Evolutionary conservation across 495 filamentous ascomycete genomes (phyloP).

Genomic region (Geopyxis carbonaria): DNA sequence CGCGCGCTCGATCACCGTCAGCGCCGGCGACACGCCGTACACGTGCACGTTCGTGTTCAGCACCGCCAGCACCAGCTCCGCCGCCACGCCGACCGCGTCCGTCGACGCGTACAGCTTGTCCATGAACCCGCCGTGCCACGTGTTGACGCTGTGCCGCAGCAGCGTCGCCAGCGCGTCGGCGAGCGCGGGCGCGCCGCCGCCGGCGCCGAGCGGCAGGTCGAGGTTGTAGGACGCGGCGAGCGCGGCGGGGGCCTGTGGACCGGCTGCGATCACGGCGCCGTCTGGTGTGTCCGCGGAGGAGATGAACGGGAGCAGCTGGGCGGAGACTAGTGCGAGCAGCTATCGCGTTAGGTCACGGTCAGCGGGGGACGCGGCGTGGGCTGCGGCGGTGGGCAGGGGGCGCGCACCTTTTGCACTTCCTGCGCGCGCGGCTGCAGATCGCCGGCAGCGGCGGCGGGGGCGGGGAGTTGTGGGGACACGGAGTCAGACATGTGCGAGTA

Average conservation of each 20-base stretch:
- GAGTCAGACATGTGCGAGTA: too few species aligned
- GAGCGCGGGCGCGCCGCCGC: slow-evolving; percentile 54
- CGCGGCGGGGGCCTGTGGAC: slow-evolving; percentile 53
- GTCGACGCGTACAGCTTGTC: slow-evolving; percentile 81
- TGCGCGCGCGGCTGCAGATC: too few species aligned
- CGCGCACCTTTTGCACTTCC: too few species aligned
- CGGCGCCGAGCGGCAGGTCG: slow-evolving; percentile 42
- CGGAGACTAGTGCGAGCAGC: slow-evolving; percentile 21
- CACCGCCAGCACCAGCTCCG: slow-evolving; percentile 63
- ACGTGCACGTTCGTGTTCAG: slow-evolving; percentile 70
- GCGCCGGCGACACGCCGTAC: slow-evolving; percentile 53
- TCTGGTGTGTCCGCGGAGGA: slow-evolving; percentile 17
- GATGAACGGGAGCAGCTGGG: slow-evolving; percentile 20
- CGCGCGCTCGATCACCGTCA: slow-evolving; percentile 71
- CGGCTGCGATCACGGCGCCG: slow-evolving; percentile 43
- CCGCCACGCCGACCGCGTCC: slow-evolving; percentile 64
- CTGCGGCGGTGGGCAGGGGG: too few species aligned
- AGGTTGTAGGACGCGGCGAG: slow-evolving; percentile 48
- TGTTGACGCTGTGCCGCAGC: slow-evolving; percentile 75
- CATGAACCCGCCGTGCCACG: slow-evolving; percentile 89
- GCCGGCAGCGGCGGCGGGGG: too few species aligned
- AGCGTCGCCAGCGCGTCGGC: slow-evolving; percentile 46
- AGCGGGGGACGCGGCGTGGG: too few species aligned
- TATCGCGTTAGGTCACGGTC: too few species aligned
- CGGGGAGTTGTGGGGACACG: too few species aligned